Evolutionary conservation across 768 basidiomycete species (phyloP).

Genomic region (Trametes cinnabarina): DNA sequence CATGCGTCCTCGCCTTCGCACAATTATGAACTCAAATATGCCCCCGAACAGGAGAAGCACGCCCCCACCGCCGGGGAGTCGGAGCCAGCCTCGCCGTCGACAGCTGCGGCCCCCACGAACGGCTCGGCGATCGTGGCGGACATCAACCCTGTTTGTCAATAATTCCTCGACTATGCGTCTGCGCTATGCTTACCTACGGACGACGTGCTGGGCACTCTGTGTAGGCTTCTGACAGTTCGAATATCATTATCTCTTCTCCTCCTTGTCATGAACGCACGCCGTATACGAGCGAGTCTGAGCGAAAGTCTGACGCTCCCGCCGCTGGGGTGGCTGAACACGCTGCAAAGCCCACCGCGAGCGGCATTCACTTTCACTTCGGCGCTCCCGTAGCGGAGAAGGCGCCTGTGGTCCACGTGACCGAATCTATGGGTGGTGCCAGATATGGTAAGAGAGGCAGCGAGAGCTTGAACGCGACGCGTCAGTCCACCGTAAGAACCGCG

Average conservation of each 20-base stretch:
- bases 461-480: slow-evolving; percentile 35
- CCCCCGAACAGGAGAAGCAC: slow-evolving; percentile 17
- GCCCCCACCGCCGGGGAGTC: background rate
- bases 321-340: too few species aligned
- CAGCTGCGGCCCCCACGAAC: slow-evolving; percentile 1
- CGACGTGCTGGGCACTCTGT: slow-evolving; percentile 45
- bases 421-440: slow-evolving; percentile 9
- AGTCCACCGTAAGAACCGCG: slow-evolving; percentile 25
- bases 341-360: too few species aligned
- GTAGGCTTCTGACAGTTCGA: slow-evolving; percentile 35
- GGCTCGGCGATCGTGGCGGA: slow-evolving; percentile 19
- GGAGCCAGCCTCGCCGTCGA: background rate
- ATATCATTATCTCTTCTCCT: slow-evolving; percentile 21
- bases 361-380: slow-evolving; percentile 13
- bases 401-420: slow-evolving; percentile 15
- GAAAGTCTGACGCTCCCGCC: background rate
- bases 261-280: slow-evolving; percentile 1
- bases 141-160: slow-evolving; percentile 50
- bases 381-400: background rate
- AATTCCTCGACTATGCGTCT: slow-evolving; percentile 35
- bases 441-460: slow-evolving; percentile 18
- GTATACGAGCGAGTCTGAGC: background rate
- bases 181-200: slow-evolving; percentile 43
- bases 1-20: slow-evolving; percentile 9
- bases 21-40: slow-evolving; percentile 11